phyloP scores from a whole-genome alignment of 805 yeast species.

The Lipomyces mesembrius region DNA sequence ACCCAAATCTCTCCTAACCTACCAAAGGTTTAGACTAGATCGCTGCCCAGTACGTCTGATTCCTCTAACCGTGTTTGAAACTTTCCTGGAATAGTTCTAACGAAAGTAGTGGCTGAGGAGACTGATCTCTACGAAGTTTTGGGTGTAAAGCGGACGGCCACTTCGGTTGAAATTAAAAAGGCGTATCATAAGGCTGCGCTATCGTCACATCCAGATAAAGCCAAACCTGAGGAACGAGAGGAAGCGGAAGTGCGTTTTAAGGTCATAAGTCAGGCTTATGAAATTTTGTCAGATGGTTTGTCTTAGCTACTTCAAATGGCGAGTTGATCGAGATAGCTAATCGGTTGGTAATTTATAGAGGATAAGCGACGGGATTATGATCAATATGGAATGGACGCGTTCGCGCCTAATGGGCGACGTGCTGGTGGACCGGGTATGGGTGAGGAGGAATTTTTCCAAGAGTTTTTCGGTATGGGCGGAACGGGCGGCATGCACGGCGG shows the following conservation, averaged over 20 bases:
- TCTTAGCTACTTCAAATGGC: neutral
- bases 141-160: conserved; percentile 69
- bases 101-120: conserved; percentile 5
- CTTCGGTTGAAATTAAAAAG: conserved; percentile 72
- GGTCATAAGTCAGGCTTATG: conserved; percentile 85
- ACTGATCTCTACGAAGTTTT: conserved; percentile 69
- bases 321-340: neutral
- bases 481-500: conserved; percentile 40
- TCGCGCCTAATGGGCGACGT: conserved; percentile 45
- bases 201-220: conserved; percentile 88
- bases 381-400: conserved; percentile 43
- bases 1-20: neutral
- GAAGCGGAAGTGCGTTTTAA: conserved; percentile 83
- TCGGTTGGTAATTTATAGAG: conserved; percentile 9
- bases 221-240: conserved; percentile 64
- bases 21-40: neutral
- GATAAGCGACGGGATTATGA: conserved; percentile 46
- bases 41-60: neutral
- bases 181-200: conserved; percentile 87
- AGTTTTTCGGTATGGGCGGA: conserved; percentile 52
- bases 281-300: conserved; percentile 68
- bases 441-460: conserved; percentile 67
- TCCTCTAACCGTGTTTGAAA: neutral
- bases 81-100: neutral
- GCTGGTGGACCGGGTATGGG: conserved; percentile 49